Evolutionary conservation across 768 basidiomycete species (phyloP).

Genomic region (Gelatoporia subvermispora): DNA sequence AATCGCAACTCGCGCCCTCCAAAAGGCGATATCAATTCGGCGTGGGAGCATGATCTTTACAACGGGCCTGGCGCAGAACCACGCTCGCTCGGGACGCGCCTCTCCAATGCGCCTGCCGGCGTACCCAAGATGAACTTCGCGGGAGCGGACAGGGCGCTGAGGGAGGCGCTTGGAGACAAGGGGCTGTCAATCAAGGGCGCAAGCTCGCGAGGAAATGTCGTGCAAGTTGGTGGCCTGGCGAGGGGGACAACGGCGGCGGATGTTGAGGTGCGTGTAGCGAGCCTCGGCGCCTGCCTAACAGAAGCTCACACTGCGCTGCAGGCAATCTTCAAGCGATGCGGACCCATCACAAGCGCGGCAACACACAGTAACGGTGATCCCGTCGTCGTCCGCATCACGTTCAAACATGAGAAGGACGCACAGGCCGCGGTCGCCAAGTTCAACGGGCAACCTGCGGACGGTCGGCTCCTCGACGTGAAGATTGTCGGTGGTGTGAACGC

Average conservation of each 20-base stretch:
- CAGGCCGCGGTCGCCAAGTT: constrained; percentile 68
- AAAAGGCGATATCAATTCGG: constrained; percentile 60
- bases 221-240: constrained; percentile 71
- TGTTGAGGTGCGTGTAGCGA: constrained; percentile 48
- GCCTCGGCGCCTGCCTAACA: background rate
- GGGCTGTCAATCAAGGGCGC: constrained; percentile 69
- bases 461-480: constrained; percentile 61
- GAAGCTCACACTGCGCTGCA: constrained; percentile 10
- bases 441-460: constrained; percentile 78
- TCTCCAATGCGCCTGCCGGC: constrained; percentile 36
- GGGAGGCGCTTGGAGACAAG: constrained; percentile 45
- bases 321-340: constrained; percentile 82
- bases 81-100: constrained; percentile 47
- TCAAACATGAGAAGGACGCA: constrained; percentile 60
- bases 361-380: constrained; percentile 28
- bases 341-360: constrained; percentile 48
- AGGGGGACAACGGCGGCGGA: constrained; percentile 78
- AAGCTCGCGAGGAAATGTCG: constrained; percentile 55
- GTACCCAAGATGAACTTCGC: constrained; percentile 51
- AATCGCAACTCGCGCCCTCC: constrained; percentile 45
- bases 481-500: constrained; percentile 56
- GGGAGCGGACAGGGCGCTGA: constrained; percentile 57
- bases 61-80: constrained; percentile 32
- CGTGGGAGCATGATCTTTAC: constrained; percentile 72
- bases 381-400: constrained; percentile 63